Evolutionary conservation across 495 filamentous ascomycete genomes (phyloP).

Genomic region (Annulohypoxylon bovei): DNA sequence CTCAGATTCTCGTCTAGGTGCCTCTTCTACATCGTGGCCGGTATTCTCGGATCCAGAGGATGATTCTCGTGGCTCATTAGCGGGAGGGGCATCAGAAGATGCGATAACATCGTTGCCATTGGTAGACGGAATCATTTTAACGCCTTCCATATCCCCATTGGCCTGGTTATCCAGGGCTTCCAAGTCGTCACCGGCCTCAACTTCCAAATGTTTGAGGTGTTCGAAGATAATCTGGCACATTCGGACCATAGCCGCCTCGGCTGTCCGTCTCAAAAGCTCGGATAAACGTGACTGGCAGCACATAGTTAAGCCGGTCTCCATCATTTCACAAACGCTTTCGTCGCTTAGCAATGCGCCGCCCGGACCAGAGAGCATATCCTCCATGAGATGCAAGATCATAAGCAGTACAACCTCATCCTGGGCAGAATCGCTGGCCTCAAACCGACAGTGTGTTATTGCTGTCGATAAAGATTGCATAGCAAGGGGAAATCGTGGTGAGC

Average conservation of each 20-base stretch:
- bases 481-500: conserved; percentile 83
- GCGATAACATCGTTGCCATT: conserved; percentile 69
- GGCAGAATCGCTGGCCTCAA: conserved; percentile 93
- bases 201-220: conserved; percentile 85
- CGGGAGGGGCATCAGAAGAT: conserved; percentile 55
- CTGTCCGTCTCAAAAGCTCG: conserved; percentile 87
- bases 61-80: conserved; percentile 58
- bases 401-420: conserved; percentile 95
- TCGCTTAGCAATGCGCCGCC: conserved; percentile 92
- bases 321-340: conserved; percentile 99
- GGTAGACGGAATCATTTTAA: conserved; percentile 91
- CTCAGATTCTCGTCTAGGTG: conserved; percentile 32
- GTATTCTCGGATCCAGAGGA: conserved; percentile 57
- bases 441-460: conserved; percentile 96
- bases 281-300: conserved; percentile 94
- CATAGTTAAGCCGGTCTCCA: conserved; percentile 97
- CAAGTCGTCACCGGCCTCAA: conserved; percentile 69
- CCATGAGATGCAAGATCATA: conserved; percentile 96
- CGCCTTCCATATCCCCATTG: conserved; percentile 72
- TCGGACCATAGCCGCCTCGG: conserved; percentile 96
- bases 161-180: conserved; percentile 68
- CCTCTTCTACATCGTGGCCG: conserved; percentile 39
- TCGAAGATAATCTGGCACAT: conserved; percentile 99
- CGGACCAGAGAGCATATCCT: conserved; percentile 92
- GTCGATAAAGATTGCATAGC: conserved; percentile 96